phyloP scores from a whole-genome alignment of 2,329 filamentous ascomycete genomes.

The Daldinia sp. region DNA sequence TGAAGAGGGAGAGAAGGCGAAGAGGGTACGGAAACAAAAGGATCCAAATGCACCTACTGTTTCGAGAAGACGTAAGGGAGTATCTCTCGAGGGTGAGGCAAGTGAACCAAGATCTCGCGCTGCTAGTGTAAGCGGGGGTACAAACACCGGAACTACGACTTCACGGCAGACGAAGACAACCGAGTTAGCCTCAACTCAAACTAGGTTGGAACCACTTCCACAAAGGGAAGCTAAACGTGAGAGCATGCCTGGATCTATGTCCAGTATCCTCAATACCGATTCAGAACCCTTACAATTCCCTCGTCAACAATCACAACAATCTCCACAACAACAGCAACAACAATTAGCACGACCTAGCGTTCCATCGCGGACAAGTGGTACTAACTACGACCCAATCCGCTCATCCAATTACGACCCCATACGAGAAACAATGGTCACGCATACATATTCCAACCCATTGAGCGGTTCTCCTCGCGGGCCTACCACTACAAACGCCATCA shows the following conservation, averaged over 20 bases:
- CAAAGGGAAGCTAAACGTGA: conserved; percentile 62
- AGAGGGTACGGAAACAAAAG: conserved; percentile 64
- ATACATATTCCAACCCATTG: conserved; percentile 57
- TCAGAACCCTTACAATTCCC: conserved; percentile 54
- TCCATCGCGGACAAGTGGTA: conserved; percentile 72
- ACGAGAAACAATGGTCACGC: conserved; percentile 66
- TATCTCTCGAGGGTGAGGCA: conserved; percentile 44
- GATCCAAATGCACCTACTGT: conserved; percentile 66
- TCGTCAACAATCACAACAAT: conserved; percentile 55
- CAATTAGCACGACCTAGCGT: conserved; percentile 51
- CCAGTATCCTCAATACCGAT: conserved; percentile 64
- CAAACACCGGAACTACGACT: conserved; percentile 36
- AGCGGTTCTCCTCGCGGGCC: conserved; percentile 61
- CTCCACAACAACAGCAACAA: conserved; percentile 53
- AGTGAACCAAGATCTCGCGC: conserved; percentile 41
- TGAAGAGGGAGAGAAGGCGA: conserved; percentile 56
- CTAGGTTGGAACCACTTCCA: conserved; percentile 48
- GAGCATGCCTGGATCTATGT: conserved; percentile 60
- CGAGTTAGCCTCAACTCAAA: conserved; percentile 46
- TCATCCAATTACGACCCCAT: conserved; percentile 74
- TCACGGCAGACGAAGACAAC: conserved; percentile 52
- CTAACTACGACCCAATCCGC: conserved; percentile 89
- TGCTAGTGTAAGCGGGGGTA: conserved; percentile 35
- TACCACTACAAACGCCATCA: conserved; percentile 51
- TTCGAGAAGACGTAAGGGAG: conserved; percentile 63